Conservation (phyloP, 305 asterid genomes). For the Fraxinus angustifolia region DNA sequence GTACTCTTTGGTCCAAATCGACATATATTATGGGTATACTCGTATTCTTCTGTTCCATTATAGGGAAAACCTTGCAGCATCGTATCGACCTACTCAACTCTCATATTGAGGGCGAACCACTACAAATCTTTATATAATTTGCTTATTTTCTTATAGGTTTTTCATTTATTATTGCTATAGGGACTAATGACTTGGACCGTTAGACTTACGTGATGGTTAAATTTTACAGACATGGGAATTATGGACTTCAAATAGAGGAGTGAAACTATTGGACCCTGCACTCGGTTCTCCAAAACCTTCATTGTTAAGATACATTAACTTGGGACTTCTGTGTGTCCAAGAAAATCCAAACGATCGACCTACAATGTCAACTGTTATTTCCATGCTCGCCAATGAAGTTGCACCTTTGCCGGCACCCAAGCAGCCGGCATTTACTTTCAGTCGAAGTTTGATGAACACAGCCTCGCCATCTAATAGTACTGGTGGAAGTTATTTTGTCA, state of each 20-base stretch:
- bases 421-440: conserved; percentile 29
- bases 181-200: background rate
- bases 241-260: conserved; percentile 33
- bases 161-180: background rate
- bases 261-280: conserved; percentile 31
- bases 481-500: conserved; percentile 18
- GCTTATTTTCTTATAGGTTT: background rate
- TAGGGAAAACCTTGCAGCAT: background rate
- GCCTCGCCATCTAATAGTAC: background rate
- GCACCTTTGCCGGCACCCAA: conserved; percentile 33
- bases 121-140: background rate
- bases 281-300: conserved; percentile 6
- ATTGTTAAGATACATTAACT: conserved; percentile 28
- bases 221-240: conserved; percentile 40
- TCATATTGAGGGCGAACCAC: background rate
- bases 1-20: background rate
- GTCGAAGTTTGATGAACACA: background rate
- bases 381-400: conserved; percentile 34
- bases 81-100: background rate
- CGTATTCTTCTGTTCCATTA: background rate
- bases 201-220: background rate
- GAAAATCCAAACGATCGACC: conserved; percentile 44
- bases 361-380: conserved; percentile 29
- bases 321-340: conserved; percentile 46
- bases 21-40: background rate